Base-by-base conservation (phyloP, 805 yeast species). In the Starmera quercuum region DNA sequence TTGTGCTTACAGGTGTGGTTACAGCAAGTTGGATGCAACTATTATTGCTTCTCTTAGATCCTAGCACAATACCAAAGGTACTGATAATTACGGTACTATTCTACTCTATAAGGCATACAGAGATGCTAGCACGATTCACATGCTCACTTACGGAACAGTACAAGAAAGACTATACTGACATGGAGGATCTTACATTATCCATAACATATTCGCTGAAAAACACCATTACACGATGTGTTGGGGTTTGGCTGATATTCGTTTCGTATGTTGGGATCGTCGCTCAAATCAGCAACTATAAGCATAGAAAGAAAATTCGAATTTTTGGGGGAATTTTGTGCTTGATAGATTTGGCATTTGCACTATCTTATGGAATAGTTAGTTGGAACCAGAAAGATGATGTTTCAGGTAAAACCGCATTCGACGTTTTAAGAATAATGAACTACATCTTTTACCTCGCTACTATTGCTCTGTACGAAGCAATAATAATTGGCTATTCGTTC, bases 21-120 rank as follows among this genome's bases (percentile, higher is more conserved):
- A 73, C 75, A 6, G 68, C 79, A 12, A 63, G 78, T 19, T 84
- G 94, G 94, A 74, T 83, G 75, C 60, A 84, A 18, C 57, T 79
- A 32, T 39, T 81, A 13, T 55, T 82, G 22, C 60, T 81, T 28
- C 48, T 71, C 15, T 51, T 83, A 21, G 68, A 75, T 15, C 73
- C 70, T 26, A 73, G 73, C 42, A 59, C 71, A 18, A 71, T 80
- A 35, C 86, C 88, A 4, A 50, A 62, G 26, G 53, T 76, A 29
- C 68, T 83, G 24, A 71, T 71, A 26, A 20, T 77, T 8, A 74
- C 83, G 5, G 73, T 81, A n/a, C 43, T 77, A 15, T 60, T 75
- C 34, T 69, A 68, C 36, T 73, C 85, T 11, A 56, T 72, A 2
- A 63, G 71, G 8, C 62, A 72, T 33, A 75, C 85, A 1, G 68